Evolutionary conservation across 495 filamentous ascomycete genomes (phyloP).

Genomic region (Penicillium pancosmium): DNA sequence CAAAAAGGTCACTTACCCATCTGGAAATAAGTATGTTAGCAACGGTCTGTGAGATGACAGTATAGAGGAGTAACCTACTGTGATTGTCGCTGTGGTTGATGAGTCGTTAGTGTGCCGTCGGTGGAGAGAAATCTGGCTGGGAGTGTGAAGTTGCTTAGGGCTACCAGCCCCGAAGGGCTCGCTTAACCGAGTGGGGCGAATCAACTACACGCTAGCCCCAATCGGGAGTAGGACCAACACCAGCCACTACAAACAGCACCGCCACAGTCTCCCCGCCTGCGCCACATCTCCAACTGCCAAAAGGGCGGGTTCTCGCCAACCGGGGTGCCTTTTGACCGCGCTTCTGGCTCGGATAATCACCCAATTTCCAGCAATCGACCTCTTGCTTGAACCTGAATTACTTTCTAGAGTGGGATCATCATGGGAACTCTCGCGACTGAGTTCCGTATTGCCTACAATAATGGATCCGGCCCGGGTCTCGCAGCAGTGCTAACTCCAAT

Average conservation of each 20-base stretch:
- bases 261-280: conserved; percentile 11
- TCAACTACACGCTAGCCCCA: conserved; percentile 27
- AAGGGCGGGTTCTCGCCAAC: neutral
- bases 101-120: conserved; percentile 47
- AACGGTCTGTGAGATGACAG: conserved; percentile 20
- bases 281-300: conserved; percentile 4
- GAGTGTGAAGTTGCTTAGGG: conserved; percentile 54
- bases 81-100: conserved; percentile 59
- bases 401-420: conserved; percentile 7
- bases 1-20: conserved; percentile 57
- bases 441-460: conserved; percentile 60
- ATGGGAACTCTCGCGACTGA: conserved; percentile 68
- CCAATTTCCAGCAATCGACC: neutral
- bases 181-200: conserved; percentile 49
- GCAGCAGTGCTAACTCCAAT: conserved; percentile 71
- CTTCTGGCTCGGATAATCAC: neutral
- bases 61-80: conserved; percentile 45
- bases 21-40: conserved; percentile 43
- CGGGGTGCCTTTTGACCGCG: neutral
- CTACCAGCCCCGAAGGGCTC: conserved; percentile 40
- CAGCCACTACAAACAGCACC: conserved; percentile 17
- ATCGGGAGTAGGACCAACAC: neutral
- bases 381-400: neutral
- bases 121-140: conserved; percentile 45
- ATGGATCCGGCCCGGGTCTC: conserved; percentile 63